Percentiles rank a stretch among this genome's conserved stretches.
phyloP scores from a whole-genome alignment of 768 basidiomycete genomes.

The Suillus weaverae region DNA sequence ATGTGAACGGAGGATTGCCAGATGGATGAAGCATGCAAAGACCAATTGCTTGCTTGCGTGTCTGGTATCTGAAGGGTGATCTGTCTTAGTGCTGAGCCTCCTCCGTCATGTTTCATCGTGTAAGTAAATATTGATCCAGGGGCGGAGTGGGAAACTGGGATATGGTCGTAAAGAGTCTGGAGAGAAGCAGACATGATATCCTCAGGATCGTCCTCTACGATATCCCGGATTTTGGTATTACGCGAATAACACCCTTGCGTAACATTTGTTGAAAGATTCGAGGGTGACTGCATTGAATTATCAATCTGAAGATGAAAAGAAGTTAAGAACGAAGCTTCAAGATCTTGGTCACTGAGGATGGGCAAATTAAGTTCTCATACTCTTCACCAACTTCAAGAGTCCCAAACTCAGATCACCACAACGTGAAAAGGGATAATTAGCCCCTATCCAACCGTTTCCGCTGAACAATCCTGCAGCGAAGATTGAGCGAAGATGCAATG shows the following conservation, averaged over 20 bases:
- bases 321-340: background rate
- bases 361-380: background rate
- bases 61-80: constrained; percentile 50
- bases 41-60: constrained; percentile 68
- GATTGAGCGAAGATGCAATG: background rate
- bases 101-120: constrained; percentile 13
- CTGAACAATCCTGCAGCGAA: background rate
- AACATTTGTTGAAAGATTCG: background rate
- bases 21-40: constrained; percentile 73
- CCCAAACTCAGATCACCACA: background rate
- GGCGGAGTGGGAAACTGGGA: constrained; percentile 59
- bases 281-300: background rate
- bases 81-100: constrained; percentile 12
- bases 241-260: background rate
- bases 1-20: constrained; percentile 71
- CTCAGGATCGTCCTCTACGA: constrained; percentile 44
- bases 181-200: constrained; percentile 71
- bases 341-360: background rate
- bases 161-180: constrained; percentile 58
- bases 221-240: background rate
- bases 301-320: background rate
- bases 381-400: too few relatives aligned
- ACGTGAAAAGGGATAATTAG: background rate
- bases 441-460: background rate
- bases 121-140: constrained; percentile 56